phyloP scores from a whole-genome alignment of 768 basidiomycete genomes.

The Russula earlei region DNA sequence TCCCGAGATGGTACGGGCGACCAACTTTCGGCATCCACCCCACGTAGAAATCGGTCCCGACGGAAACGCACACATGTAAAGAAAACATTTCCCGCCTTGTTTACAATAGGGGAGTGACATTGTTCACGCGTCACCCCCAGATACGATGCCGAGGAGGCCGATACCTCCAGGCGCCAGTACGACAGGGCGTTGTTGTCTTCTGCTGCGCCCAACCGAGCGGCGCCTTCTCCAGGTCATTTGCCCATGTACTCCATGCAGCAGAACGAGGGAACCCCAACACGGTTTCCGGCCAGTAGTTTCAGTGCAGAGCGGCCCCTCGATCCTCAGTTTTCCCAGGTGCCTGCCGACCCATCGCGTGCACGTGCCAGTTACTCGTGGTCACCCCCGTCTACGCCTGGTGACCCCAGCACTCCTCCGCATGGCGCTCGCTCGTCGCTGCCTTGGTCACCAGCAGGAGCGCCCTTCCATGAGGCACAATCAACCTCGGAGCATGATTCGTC shows the following conservation, averaged over 20 bases:
- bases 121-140: slow-evolving; percentile 12
- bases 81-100: not conserved
- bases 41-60: slow-evolving; percentile 67
- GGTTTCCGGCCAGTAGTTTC: not conserved
- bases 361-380: slow-evolving; percentile 11
- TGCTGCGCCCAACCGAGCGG: not conserved
- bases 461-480: not conserved
- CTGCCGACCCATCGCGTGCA: not conserved
- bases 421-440: not conserved
- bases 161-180: slow-evolving; percentile 17
- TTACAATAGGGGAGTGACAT: not conserved
- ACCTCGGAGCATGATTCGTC: not conserved
- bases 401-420: not conserved
- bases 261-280: not conserved
- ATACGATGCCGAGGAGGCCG: slow-evolving; percentile 21
- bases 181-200: slow-evolving; percentile 11
- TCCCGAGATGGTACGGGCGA: slow-evolving; percentile 65
- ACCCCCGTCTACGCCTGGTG: slow-evolving; percentile 4
- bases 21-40: slow-evolving; percentile 78
- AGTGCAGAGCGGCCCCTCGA: not conserved
- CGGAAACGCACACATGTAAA: slow-evolving; percentile 58
- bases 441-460: not conserved
- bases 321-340: slow-evolving; percentile 2
- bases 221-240: slow-evolving; percentile 6
- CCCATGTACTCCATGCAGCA: slow-evolving; percentile 10